Evolutionary conservation across 2,329 filamentous ascomycete genomes (phyloP), one percentile per base, ranked within the genome.

Genomic region (Paecilomyces formosus): DNA sequence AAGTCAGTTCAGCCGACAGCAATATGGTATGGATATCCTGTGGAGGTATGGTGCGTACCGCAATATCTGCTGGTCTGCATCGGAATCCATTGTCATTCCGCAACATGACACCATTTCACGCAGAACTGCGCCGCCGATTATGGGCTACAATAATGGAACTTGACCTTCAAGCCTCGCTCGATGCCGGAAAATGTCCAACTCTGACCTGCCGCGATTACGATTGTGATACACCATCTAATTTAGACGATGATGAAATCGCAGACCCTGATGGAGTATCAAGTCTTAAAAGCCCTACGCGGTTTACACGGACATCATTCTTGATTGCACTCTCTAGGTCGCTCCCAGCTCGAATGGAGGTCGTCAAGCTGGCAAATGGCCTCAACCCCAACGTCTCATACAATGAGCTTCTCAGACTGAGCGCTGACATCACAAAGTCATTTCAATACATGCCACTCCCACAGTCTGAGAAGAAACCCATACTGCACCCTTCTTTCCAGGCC

Each of bases 121-220:
- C 61, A 0, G 78, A 80, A 58, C 75, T 79, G 68, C 74, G 76
- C 15, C 72, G 76, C 18, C 70, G 76, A n/a, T 57, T 79, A 3
- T 79, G 77, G 77, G 69, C 71, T n/a, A 77, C 76, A 0, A 72
- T 78, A 8, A 58, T 78, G 11, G 75, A 79, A 59, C 61, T 77
- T 28, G 73, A 76, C 54, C 59, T 78, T 21, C 71, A 74, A 57
- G 68, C 72, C 1, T 70, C 73, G 1, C 59, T 75, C 6, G 69
- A 73, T 39, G 64, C 67, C 7, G 74, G 74, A 0, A 66, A 74
- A 30, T 63, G 68, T 18, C 39, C 39, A 18, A 18, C 18, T 18
- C n/a, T 45, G n/a, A 21, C 39, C 15, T 45, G 15, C 15, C 5
- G 39, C n/a, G 39, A 45, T 45, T 45, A 18, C 8, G 39, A 45